Base-by-base conservation (phyloP, 2,329 filamentous ascomycete genomes). In the Xylaria sp. region DNA sequence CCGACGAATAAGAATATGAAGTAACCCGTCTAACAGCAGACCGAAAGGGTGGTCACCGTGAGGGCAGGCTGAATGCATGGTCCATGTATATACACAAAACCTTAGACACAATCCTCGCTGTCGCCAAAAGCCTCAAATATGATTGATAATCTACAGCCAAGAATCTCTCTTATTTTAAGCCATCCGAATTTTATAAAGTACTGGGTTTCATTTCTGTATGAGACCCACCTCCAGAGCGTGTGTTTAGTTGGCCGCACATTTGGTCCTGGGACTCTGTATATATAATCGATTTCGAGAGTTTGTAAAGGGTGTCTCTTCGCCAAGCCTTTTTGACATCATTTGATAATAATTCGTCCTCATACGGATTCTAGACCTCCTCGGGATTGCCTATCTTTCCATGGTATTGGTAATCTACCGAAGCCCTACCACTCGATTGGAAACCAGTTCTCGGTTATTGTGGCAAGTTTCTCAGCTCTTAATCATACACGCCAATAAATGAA, bases 401-500 rank as follows among this genome's bases (percentile, higher is more conserved):
- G 32, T 15, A 50, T 36, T n/a, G 23, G 25, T 12, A 15, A 32
- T 20, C n/a, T 18, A 25, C 48, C 34, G 39, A 55, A 39, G 36
- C 9, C 12, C 13, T 18, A n/a, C 25, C 48, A 39, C 36, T 45
- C 30, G 18, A 30, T 52, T 32, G 2, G 18, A 41, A 36, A 12
- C 5, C 32, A 8, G 5, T 59, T 12, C 34, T 50, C 28, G 63
- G 34, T 59, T 20, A 15, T 66, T 20, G 43, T 50, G 15, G 18
- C 18, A n/a, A 32, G n/a, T 32, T 5, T 32, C 56, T 25, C 32
- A 18, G 25, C 30, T 25, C 59, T 56, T 46, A 53, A 69, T 62
- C 25, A 36, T 69, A 67, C 64, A 63, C 15, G 63, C 52, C 13
- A 41, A 23, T n/a, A 15, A 32, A 56, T 63, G n/a, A n/a, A 62